Evolutionary conservation across 1,284 basidiomycete species (phyloP), one percentile per base, ranked within the genome.

Genomic region (Rhodotorula mucilaginosa): DNA sequence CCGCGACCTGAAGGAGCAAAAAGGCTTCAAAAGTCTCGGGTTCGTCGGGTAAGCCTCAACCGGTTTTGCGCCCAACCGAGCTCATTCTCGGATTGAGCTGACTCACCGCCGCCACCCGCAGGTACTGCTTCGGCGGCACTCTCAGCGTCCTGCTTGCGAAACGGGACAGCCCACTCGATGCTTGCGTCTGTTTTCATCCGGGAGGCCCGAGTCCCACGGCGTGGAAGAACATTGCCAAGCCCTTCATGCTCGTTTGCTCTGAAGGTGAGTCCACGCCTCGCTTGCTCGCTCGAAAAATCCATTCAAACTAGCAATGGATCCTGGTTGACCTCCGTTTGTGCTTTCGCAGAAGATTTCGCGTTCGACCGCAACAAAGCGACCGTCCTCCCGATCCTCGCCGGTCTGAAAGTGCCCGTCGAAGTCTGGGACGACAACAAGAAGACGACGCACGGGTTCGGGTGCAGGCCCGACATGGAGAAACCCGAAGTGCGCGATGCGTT

Each of bases 271-370:
- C 10, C 21, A 15, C 5, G 15, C 31, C 52, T 34, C 34, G 34
- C 6, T 6, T 34, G 18, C 51, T 44, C 18, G 48, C 34, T 34
- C 34, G 34, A 34, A 49, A 49, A 15, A 4, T 10, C 16, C 34
- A 5, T 15, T 10, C 18, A 7, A 23, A 3, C n/a, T 39, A 34
- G 6, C 34, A 34, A 34, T 34, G 34, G 34, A 34, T 8, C 5
- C 34, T 34, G 5, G 34, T 34, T 34, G 34, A 34, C 34, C 34
- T 34, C 34, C 34, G 34, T 34, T 44, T 15, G 13, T 34, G 2
- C 23, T 48, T 6, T 39, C 19, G 12, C 61, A 68, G 68, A 70
- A 57, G 68, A 70, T 57, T n/a, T 65, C 23, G 29, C 56, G 10
- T 63, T 70, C 31, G 64, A 66, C n/a, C 10, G 16, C 19, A 52